These are phyloP conservation scores for Eugenia klotzschiana DNA, from an alignment of 441 rosid genomes.

Conservation along the genomic window DNA sequence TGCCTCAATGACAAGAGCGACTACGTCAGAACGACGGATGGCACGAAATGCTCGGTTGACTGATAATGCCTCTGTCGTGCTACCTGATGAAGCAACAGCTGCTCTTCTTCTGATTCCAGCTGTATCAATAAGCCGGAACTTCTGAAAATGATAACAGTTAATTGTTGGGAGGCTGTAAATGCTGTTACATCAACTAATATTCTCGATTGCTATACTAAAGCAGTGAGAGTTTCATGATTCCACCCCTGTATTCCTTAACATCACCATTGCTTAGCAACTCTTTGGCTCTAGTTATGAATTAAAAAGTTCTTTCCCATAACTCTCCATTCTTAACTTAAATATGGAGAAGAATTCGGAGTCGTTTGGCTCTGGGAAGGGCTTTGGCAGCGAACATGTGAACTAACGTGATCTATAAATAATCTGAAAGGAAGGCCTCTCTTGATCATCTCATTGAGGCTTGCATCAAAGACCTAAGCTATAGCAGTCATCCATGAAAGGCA, in stretches of 20 bases:
- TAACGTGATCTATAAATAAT: neutral
- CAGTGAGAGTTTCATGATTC: neutral
- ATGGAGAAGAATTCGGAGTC: neutral
- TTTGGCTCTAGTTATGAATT: neutral
- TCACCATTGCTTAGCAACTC: neutral
- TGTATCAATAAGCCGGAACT: conserved; percentile 81
- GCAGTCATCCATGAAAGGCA: neutral
- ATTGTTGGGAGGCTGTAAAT: neutral
- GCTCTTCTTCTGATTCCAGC: conserved; percentile 94
- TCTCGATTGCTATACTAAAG: neutral
- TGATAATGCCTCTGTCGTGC: conserved; percentile 80
- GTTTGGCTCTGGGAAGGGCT: neutral
- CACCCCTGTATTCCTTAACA: neutral
- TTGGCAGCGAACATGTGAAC: neutral
- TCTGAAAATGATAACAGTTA: conserved; percentile 34
- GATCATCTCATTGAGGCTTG: neutral
- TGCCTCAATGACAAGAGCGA: conserved; percentile 92
- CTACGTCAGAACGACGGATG: conserved; percentile 84
- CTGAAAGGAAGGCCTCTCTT: neutral
- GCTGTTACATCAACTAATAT: neutral
- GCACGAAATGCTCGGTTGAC: conserved; percentile 91
- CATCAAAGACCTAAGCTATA: neutral
- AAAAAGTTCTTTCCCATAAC: neutral
- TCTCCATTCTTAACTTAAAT: neutral
- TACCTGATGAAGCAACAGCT: conserved; percentile 79